These are phyloP conservation scores for Didymella keratinophila DNA, from an alignment of 2,329 filamentous ascomycete genomes.

Conservation along the genomic window DNA sequence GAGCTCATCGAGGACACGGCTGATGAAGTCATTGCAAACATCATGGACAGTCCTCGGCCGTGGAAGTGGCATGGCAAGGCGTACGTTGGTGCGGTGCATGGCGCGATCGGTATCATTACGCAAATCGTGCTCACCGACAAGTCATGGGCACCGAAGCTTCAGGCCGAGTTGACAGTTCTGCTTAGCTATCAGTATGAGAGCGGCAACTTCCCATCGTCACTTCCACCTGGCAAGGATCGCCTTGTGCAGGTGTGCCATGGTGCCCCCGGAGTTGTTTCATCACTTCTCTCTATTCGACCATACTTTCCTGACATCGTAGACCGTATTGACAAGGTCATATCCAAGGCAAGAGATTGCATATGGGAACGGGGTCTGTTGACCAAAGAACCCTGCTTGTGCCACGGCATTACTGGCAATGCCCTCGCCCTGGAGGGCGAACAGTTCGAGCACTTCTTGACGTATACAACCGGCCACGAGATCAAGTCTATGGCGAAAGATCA, in stretches of 20 bases:
- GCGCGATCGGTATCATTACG: slow-evolving; percentile 73
- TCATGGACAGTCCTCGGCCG: slow-evolving; percentile 62
- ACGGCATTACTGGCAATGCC: slow-evolving; percentile 71
- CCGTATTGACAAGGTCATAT: slow-evolving; percentile 63
- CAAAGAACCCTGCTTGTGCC: slow-evolving; percentile 71
- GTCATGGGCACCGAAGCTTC: slow-evolving; percentile 61
- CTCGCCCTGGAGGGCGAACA: slow-evolving; percentile 61
- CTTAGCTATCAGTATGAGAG: slow-evolving; percentile 67
- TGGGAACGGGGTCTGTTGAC: slow-evolving; percentile 67
- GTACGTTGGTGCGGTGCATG: slow-evolving; percentile 73
- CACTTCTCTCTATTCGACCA: slow-evolving; percentile 63
- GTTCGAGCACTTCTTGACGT: slow-evolving; percentile 65
- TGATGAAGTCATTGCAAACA: slow-evolving; percentile 64
- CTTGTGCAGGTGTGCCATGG: slow-evolving; percentile 74
- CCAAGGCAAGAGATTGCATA: slow-evolving; percentile 61
- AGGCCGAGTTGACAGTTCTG: slow-evolving; percentile 62
- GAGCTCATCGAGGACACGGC: slow-evolving; percentile 64
- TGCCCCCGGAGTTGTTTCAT: slow-evolving; percentile 68
- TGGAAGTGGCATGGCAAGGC: slow-evolving; percentile 72
- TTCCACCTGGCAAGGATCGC: slow-evolving; percentile 57
- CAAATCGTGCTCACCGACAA: slow-evolving; percentile 70
- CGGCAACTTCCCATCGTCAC: slow-evolving; percentile 70
- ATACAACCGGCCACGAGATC: slow-evolving; percentile 65
- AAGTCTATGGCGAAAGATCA: slow-evolving; percentile 62
- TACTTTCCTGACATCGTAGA: slow-evolving; percentile 64